Evolutionary conservation across 768 basidiomycete genomes (phyloP).

Genomic region (Lepiota venenata): DNA sequence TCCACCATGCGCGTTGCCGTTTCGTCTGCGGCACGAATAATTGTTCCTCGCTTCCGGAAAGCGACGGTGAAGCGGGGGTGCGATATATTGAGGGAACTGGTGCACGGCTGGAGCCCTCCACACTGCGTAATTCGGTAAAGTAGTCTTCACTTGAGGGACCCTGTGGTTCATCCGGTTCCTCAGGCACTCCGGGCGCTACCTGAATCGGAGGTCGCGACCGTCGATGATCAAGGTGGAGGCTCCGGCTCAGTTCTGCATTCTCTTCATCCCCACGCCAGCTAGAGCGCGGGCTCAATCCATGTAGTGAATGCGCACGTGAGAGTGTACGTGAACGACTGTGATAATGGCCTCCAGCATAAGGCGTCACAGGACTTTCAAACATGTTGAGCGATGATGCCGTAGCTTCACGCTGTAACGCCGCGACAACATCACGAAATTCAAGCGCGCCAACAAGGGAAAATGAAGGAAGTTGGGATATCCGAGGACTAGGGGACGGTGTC

Average conservation of each 20-base stretch:
- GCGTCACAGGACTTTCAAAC: slow-evolving; percentile 65
- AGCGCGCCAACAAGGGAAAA: slow-evolving; percentile 94
- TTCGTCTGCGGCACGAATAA: slow-evolving; percentile 37
- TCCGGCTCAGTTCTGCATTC: slow-evolving; percentile 9
- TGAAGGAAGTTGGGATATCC: slow-evolving; percentile 59
- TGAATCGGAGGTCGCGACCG: not conserved
- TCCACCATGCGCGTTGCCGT: slow-evolving; percentile 33
- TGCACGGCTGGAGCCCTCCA: slow-evolving; percentile 11
- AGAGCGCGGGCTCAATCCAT: slow-evolving; percentile 17
- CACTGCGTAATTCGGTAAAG: slow-evolving; percentile 7
- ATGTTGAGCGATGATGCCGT: slow-evolving; percentile 52
- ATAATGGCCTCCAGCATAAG: slow-evolving; percentile 77
- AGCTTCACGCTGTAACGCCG: slow-evolving; percentile 71
- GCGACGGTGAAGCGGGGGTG: slow-evolving; percentile 49
- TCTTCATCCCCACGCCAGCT: slow-evolving; percentile 27
- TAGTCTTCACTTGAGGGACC: slow-evolving; percentile 10
- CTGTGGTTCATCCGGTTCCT: not conserved
- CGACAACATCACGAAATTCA: slow-evolving; percentile 91
- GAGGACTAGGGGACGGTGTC: slow-evolving; percentile 48
- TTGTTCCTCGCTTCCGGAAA: slow-evolving; percentile 39
- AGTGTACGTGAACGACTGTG: slow-evolving; percentile 31
- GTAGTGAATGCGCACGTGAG: slow-evolving; percentile 6
- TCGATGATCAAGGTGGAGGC: slow-evolving; percentile 19
- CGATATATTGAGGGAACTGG: slow-evolving; percentile 54
- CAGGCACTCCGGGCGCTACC: not conserved